These are phyloP conservation scores for Boletus rubescentipes DNA, from an alignment of 768 basidiomycete genomes.

Conservation along the genomic window DNA sequence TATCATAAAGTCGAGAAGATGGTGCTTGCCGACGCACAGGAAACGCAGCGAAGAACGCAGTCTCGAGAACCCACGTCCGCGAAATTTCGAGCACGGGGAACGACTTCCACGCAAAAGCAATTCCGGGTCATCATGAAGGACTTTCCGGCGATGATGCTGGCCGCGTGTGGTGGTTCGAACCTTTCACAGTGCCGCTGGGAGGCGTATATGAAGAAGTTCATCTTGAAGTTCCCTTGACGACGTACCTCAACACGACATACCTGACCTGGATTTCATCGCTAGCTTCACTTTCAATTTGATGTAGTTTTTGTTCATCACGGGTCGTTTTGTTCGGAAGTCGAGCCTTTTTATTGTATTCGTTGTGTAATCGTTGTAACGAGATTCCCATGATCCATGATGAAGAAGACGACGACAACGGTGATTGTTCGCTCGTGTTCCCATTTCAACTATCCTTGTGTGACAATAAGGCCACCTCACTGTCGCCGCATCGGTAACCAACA, in stretches of 20 bases:
- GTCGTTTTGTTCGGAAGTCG: constrained; percentile 23
- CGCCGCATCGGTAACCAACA: constrained; percentile 2
- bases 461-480: constrained; percentile 1
- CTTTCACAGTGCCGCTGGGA: constrained; percentile 62
- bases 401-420: constrained; percentile 2
- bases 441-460: background rate
- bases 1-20: constrained; percentile 44
- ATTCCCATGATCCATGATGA: background rate
- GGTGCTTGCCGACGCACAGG: constrained; percentile 38
- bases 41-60: constrained; percentile 8
- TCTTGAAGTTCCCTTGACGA: constrained; percentile 59
- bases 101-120: constrained; percentile 18
- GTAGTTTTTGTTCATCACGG: constrained; percentile 5
- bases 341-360: background rate
- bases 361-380: background rate
- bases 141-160: constrained; percentile 32
- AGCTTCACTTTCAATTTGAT: constrained; percentile 2
- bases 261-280: background rate
- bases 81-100: constrained; percentile 18
- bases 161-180: constrained; percentile 47
- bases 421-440: constrained; percentile 6
- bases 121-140: constrained; percentile 36
- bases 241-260: background rate
- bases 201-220: constrained; percentile 55
- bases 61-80: constrained; percentile 9